These are phyloP conservation scores for Polygonum maritimum DNA, from an alignment of 148 eudicot species.

Conservation along the genomic window DNA sequence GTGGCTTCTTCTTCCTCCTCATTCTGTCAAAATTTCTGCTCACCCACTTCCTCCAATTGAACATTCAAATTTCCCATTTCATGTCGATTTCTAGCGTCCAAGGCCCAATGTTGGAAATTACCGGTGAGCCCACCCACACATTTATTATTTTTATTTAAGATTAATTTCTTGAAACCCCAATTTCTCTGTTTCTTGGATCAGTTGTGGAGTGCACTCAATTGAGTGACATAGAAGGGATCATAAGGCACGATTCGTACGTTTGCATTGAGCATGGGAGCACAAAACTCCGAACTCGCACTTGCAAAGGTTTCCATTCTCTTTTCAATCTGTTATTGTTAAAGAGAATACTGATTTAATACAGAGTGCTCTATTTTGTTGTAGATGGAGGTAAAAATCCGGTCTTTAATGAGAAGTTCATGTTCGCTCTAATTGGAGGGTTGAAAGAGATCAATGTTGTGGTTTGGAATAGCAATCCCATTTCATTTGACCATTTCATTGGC, in stretches of 20 bases:
- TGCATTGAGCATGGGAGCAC: slow-evolving; percentile 59
- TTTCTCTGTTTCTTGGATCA: too few relatives aligned
- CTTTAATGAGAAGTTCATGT: slow-evolving; percentile 81
- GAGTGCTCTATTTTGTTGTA: neutral
- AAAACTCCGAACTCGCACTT: slow-evolving; percentile 65
- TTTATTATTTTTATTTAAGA: too few relatives aligned
- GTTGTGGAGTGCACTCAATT: too few relatives aligned
- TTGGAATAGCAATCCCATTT: slow-evolving; percentile 78
- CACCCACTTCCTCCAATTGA: neutral
- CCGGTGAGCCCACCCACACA: slow-evolving; percentile 27
- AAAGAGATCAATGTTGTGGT: slow-evolving; percentile 57
- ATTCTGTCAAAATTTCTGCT: too few relatives aligned
- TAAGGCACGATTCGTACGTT: slow-evolving; percentile 14
- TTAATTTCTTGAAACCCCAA: too few relatives aligned
- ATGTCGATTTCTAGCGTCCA: slow-evolving; percentile 63
- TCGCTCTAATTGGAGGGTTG: slow-evolving; percentile 64
- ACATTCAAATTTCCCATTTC: neutral
- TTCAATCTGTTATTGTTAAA: neutral
- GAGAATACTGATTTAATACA: neutral
- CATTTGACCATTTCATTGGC: slow-evolving; percentile 72
- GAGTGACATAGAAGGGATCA: too few relatives aligned
- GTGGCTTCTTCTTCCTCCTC: too few relatives aligned
- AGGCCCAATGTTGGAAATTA: slow-evolving; percentile 62
- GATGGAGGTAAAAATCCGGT: slow-evolving; percentile 88
- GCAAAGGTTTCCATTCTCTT: slow-evolving; percentile 37